Percentiles rank a stretch among this genome's conserved stretches.
phyloP scores from a whole-genome alignment of 306 rosid genomes.

The barrel medic (Medicago truncatula) region MtrunA17r5.0-ANR NC_053049.1:2845501-2846000 shows the following conservation, averaged over 20 bases:
- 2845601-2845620: background rate
- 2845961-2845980: background rate
- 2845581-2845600: constrained; percentile 4
- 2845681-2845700: background rate
- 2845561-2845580: background rate
- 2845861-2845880: too few relatives aligned
- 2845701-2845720: background rate
- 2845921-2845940: too few relatives aligned
- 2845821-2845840: too few relatives aligned
- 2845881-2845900: too few relatives aligned
- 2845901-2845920: too few relatives aligned
- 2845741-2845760: background rate
- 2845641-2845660: background rate
- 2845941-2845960: too few relatives aligned
- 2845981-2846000: background rate
- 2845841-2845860: too few relatives aligned
- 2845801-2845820: background rate
- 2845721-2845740: background rate
- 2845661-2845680: background rate
- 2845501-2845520: background rate
- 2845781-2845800: background rate
- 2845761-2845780: background rate
- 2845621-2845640: constrained; percentile 16
- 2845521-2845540: background rate
- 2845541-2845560: background rate